Percentiles rank a stretch among this genome's conserved stretches.
Conservation (phyloP, 192 early-diverging fungal species). For the Geranomyces michiganensis region DNA sequence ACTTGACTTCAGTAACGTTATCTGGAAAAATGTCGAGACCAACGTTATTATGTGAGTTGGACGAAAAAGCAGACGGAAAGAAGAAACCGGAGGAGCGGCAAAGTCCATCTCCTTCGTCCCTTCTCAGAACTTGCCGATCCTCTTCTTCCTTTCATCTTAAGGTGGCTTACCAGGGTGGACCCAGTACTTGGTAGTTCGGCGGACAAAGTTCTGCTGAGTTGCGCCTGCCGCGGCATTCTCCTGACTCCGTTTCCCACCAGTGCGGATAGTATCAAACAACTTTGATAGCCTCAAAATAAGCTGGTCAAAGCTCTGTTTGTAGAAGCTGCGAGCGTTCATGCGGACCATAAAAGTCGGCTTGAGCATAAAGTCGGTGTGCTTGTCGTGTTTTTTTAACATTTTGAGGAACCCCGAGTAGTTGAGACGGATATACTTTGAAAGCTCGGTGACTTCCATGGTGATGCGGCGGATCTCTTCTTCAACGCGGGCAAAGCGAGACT, state of each 20-base stretch:
- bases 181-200: slow-evolving; percentile 92
- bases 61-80: too few species aligned
- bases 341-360: slow-evolving; percentile 70
- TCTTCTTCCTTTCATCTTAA: too few species aligned
- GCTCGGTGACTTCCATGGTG: slow-evolving; percentile 50
- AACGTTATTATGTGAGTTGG: too few species aligned
- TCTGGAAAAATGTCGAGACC: slow-evolving; percentile 45
- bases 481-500: slow-evolving; percentile 37
- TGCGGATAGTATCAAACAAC: slow-evolving; percentile 53
- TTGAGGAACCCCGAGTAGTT: slow-evolving; percentile 59
- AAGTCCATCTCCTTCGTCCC: neutral
- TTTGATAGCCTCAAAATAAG: slow-evolving; percentile 78
- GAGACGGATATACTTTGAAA: slow-evolving; percentile 54
- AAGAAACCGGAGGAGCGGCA: too few species aligned
- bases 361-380: slow-evolving; percentile 83
- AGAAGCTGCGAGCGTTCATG: slow-evolving; percentile 68
- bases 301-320: slow-evolving; percentile 81
- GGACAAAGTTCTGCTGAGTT: slow-evolving; percentile 70
- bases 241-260: slow-evolving; percentile 39
- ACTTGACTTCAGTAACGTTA: slow-evolving; percentile 93
- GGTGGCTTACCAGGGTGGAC: slow-evolving; percentile 70
- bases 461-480: slow-evolving; percentile 46
- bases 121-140: too few species aligned
- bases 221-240: slow-evolving; percentile 31
- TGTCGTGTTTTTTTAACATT: slow-evolving; percentile 99